These are phyloP conservation scores for Cyberlindnera nakhonratchasimensis DNA, from an alignment of 805 yeast species.

Conservation along the genomic window DNA sequence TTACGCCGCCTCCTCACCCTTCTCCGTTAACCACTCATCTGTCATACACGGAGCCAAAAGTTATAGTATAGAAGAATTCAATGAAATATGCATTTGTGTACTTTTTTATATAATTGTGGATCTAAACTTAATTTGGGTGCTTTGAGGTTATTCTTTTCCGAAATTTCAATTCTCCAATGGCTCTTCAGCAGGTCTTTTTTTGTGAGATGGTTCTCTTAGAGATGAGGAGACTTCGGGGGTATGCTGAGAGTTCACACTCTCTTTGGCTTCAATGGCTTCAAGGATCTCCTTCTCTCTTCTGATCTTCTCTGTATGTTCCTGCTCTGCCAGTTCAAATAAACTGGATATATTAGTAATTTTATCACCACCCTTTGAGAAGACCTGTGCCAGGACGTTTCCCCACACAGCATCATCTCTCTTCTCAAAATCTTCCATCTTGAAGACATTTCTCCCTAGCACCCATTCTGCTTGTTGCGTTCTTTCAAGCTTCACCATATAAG, in stretches of 20 bases:
- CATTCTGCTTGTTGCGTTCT: constrained; percentile 81
- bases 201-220: neutral
- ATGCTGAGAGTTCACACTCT: neutral
- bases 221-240: neutral
- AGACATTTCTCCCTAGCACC: constrained; percentile 68
- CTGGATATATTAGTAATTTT: constrained; percentile 34
- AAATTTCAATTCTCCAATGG: neutral
- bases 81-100: no score
- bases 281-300: constrained; percentile 4
- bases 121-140: no score
- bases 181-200: constrained; percentile 2
- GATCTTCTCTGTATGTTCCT: constrained; percentile 13
- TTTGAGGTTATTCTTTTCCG: neutral
- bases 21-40: no score
- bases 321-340: constrained; percentile 35
- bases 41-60: no score
- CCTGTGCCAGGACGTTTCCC: constrained; percentile 59
- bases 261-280: neutral
- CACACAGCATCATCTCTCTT: constrained; percentile 60
- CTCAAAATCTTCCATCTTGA: constrained; percentile 63
- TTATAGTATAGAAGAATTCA: no score
- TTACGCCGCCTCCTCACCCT: no score
- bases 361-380: constrained; percentile 44
- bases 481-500: constrained; percentile 82
- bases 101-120: no score